phyloP scores from a whole-genome alignment of 2,329 filamentous ascomycete species.

The Aureobasidium musti region DNA sequence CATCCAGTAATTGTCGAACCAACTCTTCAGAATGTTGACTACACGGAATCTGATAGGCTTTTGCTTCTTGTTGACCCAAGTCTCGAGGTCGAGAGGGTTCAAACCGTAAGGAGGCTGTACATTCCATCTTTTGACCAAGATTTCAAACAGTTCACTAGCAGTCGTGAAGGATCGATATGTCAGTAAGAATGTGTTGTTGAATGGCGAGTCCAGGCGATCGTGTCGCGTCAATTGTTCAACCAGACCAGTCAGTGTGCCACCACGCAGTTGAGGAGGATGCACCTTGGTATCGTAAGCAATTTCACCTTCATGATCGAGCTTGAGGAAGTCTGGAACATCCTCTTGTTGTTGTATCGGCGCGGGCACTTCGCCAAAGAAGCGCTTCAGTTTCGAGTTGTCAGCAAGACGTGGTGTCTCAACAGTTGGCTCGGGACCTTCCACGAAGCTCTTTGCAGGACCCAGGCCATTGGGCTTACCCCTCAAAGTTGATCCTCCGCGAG shows the following conservation, averaged over 20 bases:
- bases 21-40: conserved; percentile 96
- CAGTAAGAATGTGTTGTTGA: conserved; percentile 96
- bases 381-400: conserved; percentile 52
- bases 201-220: conserved; percentile 90
- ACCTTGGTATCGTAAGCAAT: conserved; percentile 85
- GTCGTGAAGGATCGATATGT: conserved; percentile 95
- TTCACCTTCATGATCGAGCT: conserved; percentile 83
- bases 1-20: conserved; percentile 99
- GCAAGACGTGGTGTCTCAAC: conserved; percentile 34
- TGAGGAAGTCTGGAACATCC: conserved; percentile 80
- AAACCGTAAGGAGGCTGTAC: conserved; percentile 88
- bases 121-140: conserved; percentile 86
- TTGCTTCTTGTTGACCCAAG: conserved; percentile 92
- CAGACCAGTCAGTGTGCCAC: conserved; percentile 82
- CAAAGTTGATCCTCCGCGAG: conserved; percentile 42
- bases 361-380: conserved; percentile 56
- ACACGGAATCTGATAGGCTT: conserved; percentile 94
- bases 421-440: conserved; percentile 53
- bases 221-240: conserved; percentile 95
- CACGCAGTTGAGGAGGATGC: conserved; percentile 75
- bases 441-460: conserved; percentile 65
- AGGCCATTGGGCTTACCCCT: conserved; percentile 55
- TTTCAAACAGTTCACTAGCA: conserved; percentile 86
- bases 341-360: conserved; percentile 60
- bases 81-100: conserved; percentile 71